Percentiles rank a stretch among this genome's conserved stretches.
Conservation (phyloP, 2,329 filamentous ascomycete species). For the Aplosporella prunicola region DNA sequence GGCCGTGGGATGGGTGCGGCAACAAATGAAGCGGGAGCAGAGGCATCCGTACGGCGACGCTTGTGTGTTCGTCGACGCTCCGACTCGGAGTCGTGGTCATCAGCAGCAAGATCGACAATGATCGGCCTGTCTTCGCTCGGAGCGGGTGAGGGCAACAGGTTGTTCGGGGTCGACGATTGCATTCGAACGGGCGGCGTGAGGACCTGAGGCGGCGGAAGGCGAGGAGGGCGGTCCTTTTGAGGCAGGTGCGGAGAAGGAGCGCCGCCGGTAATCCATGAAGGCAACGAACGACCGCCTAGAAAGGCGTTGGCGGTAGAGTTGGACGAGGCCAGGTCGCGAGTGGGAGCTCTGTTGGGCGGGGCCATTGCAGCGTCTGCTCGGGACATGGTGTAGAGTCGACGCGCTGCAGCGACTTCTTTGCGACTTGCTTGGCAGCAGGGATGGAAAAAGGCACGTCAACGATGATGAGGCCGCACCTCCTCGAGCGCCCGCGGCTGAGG, state of each 20-base stretch:
- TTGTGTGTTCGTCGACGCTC: constrained; percentile 1
- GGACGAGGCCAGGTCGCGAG: constrained; percentile 4
- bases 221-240: background rate
- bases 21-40: too few relatives aligned
- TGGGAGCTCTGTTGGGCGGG: background rate
- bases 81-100: background rate
- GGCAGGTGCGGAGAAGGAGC: background rate
- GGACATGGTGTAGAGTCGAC: too few relatives aligned
- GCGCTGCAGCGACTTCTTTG: too few relatives aligned
- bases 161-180: too few relatives aligned
- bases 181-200: too few relatives aligned
- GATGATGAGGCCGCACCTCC: too few relatives aligned
- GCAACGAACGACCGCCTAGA: constrained; percentile 6
- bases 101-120: constrained; percentile 1
- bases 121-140: constrained; percentile 46
- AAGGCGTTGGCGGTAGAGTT: constrained; percentile 10
- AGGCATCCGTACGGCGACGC: background rate
- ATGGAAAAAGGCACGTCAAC: too few relatives aligned
- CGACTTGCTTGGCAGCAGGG: too few relatives aligned
- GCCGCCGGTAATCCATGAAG: constrained; percentile 3
- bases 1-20: too few relatives aligned
- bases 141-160: constrained; percentile 51
- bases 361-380: too few relatives aligned
- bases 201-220: background rate
- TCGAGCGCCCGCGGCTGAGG: too few relatives aligned